Percentiles rank a stretch among this genome's conserved stretches.
These are phyloP conservation scores for Fusarium sp. DNA, from an alignment of 2,329 filamentous ascomycete genomes.

Conservation along the genomic window DNA sequence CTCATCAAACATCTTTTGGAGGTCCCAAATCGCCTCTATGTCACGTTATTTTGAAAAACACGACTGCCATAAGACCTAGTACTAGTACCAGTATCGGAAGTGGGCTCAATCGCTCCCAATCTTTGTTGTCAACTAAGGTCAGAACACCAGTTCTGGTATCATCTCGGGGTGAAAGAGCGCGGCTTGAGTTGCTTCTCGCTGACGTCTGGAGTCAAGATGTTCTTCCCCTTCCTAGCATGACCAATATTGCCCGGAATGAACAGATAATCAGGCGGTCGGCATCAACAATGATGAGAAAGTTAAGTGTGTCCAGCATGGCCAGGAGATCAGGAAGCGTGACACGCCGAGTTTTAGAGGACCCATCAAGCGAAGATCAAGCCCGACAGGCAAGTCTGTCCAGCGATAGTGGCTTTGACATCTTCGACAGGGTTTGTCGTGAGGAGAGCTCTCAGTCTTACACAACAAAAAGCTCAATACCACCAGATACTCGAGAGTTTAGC, in stretches of 20 bases:
- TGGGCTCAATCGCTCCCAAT: constrained; percentile 82
- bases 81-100: constrained; percentile 55
- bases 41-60: constrained; percentile 90
- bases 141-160: constrained; percentile 79
- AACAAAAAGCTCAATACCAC: constrained; percentile 20
- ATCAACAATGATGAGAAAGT: constrained; percentile 86
- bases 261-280: constrained; percentile 82
- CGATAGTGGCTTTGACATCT: constrained; percentile 17
- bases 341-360: constrained; percentile 31
- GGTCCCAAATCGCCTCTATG: constrained; percentile 75
- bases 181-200: constrained; percentile 78
- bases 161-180: constrained; percentile 78
- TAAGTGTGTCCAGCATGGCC: constrained; percentile 85
- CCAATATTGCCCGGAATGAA: constrained; percentile 72
- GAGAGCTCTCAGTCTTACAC: constrained; percentile 24
- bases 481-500: constrained; percentile 16
- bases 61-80: constrained; percentile 73
- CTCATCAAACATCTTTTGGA: constrained; percentile 82
- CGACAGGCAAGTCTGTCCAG: constrained; percentile 30
- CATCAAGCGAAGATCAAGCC: constrained; percentile 9
- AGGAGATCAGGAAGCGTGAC: constrained; percentile 73
- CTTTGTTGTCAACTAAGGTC: constrained; percentile 76
- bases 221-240: constrained; percentile 87
- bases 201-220: constrained; percentile 88
- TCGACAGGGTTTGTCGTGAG: constrained; percentile 16